phyloP scores from a whole-genome alignment of 345 rosid species.

The thale cress (Arabidopsis thaliana) region DNA sequence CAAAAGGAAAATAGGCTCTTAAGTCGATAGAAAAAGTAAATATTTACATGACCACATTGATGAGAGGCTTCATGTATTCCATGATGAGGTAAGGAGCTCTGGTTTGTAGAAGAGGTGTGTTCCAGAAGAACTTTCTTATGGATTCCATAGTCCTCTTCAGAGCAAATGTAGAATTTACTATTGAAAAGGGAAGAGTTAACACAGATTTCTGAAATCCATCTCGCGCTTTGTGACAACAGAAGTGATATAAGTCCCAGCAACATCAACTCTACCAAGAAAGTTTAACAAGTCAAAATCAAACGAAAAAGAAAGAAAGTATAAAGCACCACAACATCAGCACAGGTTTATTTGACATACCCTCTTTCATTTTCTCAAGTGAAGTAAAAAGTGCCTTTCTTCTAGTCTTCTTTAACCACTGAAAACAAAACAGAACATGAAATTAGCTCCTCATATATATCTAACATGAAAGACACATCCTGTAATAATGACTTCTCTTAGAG shows the following conservation, averaged over 20 bases:
- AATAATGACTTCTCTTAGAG: background rate
- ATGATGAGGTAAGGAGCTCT: constrained; percentile 58
- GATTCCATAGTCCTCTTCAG: constrained; percentile 63
- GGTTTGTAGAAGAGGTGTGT: constrained; percentile 52
- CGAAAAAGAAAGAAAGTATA: background rate
- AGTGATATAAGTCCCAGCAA: constrained; percentile 94
- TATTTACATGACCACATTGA: constrained; percentile 77
- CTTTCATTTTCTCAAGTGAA: constrained; percentile 91
- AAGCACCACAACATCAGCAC: constrained; percentile 11
- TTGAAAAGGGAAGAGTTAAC: constrained; percentile 85
- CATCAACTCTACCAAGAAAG: constrained; percentile 75
- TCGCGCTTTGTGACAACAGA: constrained; percentile 87
- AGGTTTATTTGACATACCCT: constrained; percentile 54
- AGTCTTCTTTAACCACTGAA: constrained; percentile 86
- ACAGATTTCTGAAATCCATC: constrained; percentile 90
- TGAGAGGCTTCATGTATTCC: constrained; percentile 56
- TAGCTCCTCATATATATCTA: background rate
- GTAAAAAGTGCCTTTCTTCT: constrained; percentile 85
- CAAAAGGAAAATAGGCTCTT: background rate
- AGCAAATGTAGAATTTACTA: constrained; percentile 80
- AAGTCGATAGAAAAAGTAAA: constrained; percentile 17
- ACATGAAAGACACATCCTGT: too few species aligned
- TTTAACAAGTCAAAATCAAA: constrained; percentile 23
- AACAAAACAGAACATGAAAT: constrained; percentile 21
- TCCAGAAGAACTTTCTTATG: constrained; percentile 48